These are phyloP conservation scores for Elymus sibiricus DNA, from an alignment of 176 grass and related monocot genomes.

Conservation along the genomic window DNA sequence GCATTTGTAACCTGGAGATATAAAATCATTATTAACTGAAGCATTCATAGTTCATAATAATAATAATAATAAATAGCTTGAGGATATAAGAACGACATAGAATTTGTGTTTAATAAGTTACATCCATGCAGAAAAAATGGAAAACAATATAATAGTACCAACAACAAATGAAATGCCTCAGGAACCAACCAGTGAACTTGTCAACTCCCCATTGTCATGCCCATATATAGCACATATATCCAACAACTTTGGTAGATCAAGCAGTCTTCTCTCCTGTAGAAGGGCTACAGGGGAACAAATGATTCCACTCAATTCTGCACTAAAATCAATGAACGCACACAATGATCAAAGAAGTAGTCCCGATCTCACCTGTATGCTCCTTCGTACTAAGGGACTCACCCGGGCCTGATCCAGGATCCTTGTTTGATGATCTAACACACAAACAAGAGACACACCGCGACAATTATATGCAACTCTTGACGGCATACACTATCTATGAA, in stretches of 20 bases:
- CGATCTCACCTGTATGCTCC: slow-evolving; percentile 71
- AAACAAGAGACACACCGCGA: slow-evolving; percentile 22
- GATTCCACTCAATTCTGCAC: slow-evolving; percentile 14
- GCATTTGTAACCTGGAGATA: slow-evolving; percentile 79
- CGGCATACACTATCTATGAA: neutral
- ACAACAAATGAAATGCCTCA: slow-evolving; percentile 14
- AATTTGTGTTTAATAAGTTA: slow-evolving; percentile 9
- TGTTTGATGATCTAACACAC: slow-evolving; percentile 82
- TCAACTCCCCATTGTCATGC: slow-evolving; percentile 75
- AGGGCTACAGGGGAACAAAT: slow-evolving; percentile 59
- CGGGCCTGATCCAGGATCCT: slow-evolving; percentile 66
- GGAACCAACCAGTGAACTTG: slow-evolving; percentile 70
- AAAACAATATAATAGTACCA: neutral
- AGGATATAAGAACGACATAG: neutral
- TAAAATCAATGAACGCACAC: slow-evolving; percentile 15
- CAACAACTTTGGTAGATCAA: slow-evolving; percentile 91
- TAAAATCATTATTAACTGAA: slow-evolving; percentile 29
- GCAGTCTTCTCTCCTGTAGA: slow-evolving; percentile 87
- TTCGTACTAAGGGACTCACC: slow-evolving; percentile 80
- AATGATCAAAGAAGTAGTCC: slow-evolving; percentile 2
- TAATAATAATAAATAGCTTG: slow-evolving; percentile 21
- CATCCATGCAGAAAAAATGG: neutral
- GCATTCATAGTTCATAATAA: neutral
- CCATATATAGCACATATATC: slow-evolving; percentile 96
- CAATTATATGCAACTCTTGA: slow-evolving; percentile 11